Conservation (phyloP, 106 monocot genomes). For the Dendrobium huoshanense region DNA sequence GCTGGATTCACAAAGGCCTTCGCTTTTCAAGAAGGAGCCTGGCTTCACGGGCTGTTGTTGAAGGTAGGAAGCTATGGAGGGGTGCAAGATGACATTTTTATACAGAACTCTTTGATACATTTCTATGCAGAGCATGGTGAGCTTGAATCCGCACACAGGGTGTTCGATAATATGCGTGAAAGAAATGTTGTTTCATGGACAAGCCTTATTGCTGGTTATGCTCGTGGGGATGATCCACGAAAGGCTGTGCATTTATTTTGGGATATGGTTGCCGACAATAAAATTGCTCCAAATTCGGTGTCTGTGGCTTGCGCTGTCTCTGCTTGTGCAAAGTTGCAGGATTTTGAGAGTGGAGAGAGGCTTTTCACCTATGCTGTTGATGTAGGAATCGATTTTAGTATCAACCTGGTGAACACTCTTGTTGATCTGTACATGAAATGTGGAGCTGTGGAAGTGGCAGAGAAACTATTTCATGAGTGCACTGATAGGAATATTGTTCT, state of each 20-base stretch:
- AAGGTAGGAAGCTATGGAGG: constrained; percentile 10
- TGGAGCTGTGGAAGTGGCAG: constrained; percentile 16
- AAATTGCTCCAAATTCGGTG: constrained; percentile 17
- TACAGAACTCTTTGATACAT: constrained; percentile 19
- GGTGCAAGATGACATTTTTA: constrained; percentile 7
- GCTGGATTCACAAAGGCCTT: constrained; percentile 13
- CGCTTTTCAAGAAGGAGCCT: constrained; percentile 11
- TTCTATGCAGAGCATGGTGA: constrained; percentile 17
- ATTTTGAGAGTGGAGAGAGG: constrained; percentile 22
- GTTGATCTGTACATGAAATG: constrained; percentile 45
- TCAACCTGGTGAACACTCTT: constrained; percentile 16
- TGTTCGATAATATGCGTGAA: constrained; percentile 33
- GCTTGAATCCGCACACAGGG: constrained; percentile 17
- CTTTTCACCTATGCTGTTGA: constrained; percentile 14
- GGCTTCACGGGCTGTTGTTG: constrained; percentile 17
- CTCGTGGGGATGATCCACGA: constrained; percentile 5
- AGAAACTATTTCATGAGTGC: constrained; percentile 19
- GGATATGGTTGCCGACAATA: constrained; percentile 19
- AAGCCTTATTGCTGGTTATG: constrained; percentile 39
- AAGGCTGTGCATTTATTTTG: constrained; percentile 25
- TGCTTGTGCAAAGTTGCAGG: constrained; percentile 30
- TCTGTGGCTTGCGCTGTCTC: constrained; percentile 35
- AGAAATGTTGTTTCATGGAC: constrained; percentile 54
- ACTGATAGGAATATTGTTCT: constrained; percentile 21
- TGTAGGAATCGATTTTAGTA: constrained; percentile 20